Conservation (phyloP, 2,329 filamentous ascomycete genomes). For the Tympanopsis confertula region DNA sequence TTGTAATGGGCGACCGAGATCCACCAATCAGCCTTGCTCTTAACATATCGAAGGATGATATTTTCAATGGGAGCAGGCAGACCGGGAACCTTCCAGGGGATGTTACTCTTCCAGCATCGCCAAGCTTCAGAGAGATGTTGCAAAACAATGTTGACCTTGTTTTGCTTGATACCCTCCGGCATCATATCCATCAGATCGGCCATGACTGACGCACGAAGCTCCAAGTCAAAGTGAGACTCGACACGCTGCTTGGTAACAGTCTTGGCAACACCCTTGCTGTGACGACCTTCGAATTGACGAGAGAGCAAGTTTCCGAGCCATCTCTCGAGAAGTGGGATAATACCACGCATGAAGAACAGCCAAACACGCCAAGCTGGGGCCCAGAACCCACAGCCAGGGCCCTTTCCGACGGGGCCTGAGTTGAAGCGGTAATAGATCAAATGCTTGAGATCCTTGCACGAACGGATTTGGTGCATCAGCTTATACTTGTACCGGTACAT, state of each 20-base stretch:
- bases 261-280: slow-evolving; percentile 97
- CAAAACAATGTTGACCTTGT: slow-evolving; percentile 94
- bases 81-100: slow-evolving; percentile 97
- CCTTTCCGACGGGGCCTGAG: slow-evolving; percentile 89
- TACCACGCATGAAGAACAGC: slow-evolving; percentile 98
- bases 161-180: slow-evolving; percentile 98
- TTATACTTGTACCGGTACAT: slow-evolving; percentile 99
- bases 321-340: slow-evolving; percentile 88
- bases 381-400: slow-evolving; percentile 97
- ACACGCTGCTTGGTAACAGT: slow-evolving; percentile 98
- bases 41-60: slow-evolving; percentile 95
- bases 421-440: slow-evolving; percentile 99
- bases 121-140: slow-evolving; percentile 96
- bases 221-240: slow-evolving; percentile 94
- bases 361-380: slow-evolving; percentile 96
- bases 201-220: slow-evolving; percentile 96
- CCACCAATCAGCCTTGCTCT: slow-evolving; percentile 99
- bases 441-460: slow-evolving; percentile 98
- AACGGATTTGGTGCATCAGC: slow-evolving; percentile 98
- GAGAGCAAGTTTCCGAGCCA: slow-evolving; percentile 96
- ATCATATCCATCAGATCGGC: slow-evolving; percentile 99
- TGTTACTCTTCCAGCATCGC: slow-evolving; percentile 99
- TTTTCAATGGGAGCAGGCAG: slow-evolving; percentile 95
- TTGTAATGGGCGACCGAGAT: slow-evolving; percentile 99
- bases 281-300: slow-evolving; percentile 92